A percentile compares a stretch with the other conserved stretches of the same genome.
These are phyloP conservation scores for Kwoniella bestiolae DNA, from an alignment of 768 basidiomycete genomes.

Conservation along the genomic window DNA sequence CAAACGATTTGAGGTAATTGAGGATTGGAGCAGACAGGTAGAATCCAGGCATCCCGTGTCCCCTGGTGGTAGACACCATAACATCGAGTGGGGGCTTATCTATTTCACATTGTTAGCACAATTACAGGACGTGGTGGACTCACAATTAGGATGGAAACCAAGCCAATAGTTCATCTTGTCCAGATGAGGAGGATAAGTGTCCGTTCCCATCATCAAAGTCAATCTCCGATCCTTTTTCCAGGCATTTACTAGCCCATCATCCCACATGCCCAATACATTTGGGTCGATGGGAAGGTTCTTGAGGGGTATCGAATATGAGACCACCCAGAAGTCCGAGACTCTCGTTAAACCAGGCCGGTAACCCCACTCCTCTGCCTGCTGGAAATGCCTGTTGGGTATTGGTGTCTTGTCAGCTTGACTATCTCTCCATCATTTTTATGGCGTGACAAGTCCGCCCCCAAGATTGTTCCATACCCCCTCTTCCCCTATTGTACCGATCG, in stretches of 20 bases:
- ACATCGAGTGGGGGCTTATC: constrained; percentile 36
- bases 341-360: constrained; percentile 40
- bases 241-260: constrained; percentile 41
- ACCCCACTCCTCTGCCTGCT: constrained; percentile 28
- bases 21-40: constrained; percentile 32
- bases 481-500: no score
- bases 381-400: constrained; percentile 27
- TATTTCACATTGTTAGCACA: no score
- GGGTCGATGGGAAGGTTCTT: constrained; percentile 40
- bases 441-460: no score
- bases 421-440: no score
- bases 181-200: constrained; percentile 27
- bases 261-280: constrained; percentile 44
- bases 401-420: not conserved
- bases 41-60: constrained; percentile 23
- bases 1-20: constrained; percentile 33
- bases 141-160: constrained; percentile 31
- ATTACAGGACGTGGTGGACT: no score
- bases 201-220: constrained; percentile 30
- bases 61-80: constrained; percentile 15
- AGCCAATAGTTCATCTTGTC: constrained; percentile 32
- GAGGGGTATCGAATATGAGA: constrained; percentile 41
- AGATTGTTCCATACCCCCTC: no score
- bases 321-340: constrained; percentile 44
- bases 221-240: constrained; percentile 37